Base-by-base conservation (phyloP, 2,329 filamentous ascomycete species). In the Ascomycota sp. region DNA sequence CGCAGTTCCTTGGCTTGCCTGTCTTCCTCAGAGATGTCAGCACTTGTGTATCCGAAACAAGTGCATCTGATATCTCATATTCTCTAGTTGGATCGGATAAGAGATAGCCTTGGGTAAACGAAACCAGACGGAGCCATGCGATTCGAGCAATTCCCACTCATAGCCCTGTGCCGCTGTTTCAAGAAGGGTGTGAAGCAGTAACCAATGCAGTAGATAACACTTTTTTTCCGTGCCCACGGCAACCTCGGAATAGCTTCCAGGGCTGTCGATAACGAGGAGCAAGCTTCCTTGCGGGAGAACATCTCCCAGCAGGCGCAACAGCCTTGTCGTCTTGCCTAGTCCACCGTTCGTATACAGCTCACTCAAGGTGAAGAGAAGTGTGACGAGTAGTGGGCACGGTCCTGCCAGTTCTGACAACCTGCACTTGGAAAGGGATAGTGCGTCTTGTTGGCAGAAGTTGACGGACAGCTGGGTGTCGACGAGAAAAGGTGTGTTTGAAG, bases 11-110 rank as follows among this genome's bases (percentile, higher is more conserved):
- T 21, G 3, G 5, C 16, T 21, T 21, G 16, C 16, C 5, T 21
- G 16, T 21, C 16, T 5, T 21, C 16, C 16, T 21, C 16, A 21
- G 16, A 21, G 16, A 21, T 21, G 5, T 21, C 16, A 31, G 21
- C 7, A 10, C 35, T 43, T 50, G 39, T 42, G 40, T 33, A 53
- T 38, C 30, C 58, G 57, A 42, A 92, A 95, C 11, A 93, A 49
- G 57, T 93, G 83, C 44, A 92, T 62, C 54, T 95, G 86, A 53
- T 86, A 92, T 32, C 84, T 72, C 84, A 93, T 92, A 49, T 93
- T 81, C 57, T 95, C 86, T 48, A 95, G 56, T 34, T 73, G 66
- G 44, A 93, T 82, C 7, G 83, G 77, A 55, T 93, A 95, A 29
- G 63, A 60, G 41, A 93, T 54, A 11, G 53, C 58, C 1, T 68